phyloP scores from a whole-genome alignment of 345 rosid species.

The Luvunga scandens region DNA sequence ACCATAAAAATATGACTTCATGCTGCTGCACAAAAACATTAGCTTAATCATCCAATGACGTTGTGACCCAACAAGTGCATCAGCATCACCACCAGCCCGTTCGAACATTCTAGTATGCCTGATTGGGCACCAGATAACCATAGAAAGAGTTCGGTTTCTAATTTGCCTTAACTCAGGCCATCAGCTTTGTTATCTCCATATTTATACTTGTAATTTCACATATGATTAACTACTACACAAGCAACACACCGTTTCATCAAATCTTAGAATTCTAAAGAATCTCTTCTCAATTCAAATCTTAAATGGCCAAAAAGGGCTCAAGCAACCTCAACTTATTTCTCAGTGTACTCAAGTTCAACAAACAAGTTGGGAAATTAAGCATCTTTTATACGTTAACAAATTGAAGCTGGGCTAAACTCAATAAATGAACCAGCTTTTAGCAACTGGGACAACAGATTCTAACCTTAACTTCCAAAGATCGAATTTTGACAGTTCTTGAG shows the following conservation, averaged over 20 bases:
- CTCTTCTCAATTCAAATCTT: constrained; percentile 9
- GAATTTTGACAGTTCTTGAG: constrained; percentile 41
- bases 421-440: background rate
- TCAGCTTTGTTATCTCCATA: background rate
- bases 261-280: background rate
- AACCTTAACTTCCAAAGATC: constrained; percentile 64
- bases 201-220: background rate
- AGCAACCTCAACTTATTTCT: constrained; percentile 5
- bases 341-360: background rate
- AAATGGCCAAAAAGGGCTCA: background rate
- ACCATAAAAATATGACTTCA: background rate
- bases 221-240: background rate
- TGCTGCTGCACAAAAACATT: background rate
- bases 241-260: background rate
- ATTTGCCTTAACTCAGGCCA: background rate
- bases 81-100: background rate
- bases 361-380: background rate
- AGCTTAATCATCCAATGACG: background rate
- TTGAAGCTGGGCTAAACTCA: background rate
- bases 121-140: background rate
- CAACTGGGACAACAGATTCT: constrained; percentile 17
- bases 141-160: background rate
- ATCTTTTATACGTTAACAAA: background rate
- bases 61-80: background rate
- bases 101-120: background rate